Evolutionary conservation across 1,139 yeast species (phyloP).

Genomic region (Candida albicans): DNA sequence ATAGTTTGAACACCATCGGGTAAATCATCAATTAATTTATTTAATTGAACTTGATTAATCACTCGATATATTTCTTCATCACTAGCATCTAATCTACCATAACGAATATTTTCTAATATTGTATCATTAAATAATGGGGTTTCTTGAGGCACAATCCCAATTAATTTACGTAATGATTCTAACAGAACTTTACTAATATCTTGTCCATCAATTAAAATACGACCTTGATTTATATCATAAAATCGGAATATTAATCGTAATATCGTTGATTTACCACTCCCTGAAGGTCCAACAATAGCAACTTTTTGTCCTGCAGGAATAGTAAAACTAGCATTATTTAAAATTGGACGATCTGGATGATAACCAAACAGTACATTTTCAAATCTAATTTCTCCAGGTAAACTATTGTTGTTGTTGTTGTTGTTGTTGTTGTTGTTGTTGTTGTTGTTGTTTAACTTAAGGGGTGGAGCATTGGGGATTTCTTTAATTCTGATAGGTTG

Average conservation of each 20-base stretch:
- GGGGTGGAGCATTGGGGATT: slow-evolving; percentile 58
- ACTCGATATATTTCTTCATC: slow-evolving; percentile 70
- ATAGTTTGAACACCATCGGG: slow-evolving; percentile 85
- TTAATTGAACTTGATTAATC: slow-evolving; percentile 69
- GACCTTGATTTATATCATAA: slow-evolving; percentile 78
- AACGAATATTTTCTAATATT: slow-evolving; percentile 80
- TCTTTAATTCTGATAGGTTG: slow-evolving; percentile 69
- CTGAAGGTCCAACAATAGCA: slow-evolving; percentile 94
- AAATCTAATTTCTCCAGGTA: slow-evolving; percentile 74
- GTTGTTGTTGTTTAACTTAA: slow-evolving; percentile 42
- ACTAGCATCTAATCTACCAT: slow-evolving; percentile 75
- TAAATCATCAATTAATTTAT: slow-evolving; percentile 59
- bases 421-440: too few relatives aligned
- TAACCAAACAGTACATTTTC: slow-evolving; percentile 94
- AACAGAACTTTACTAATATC: slow-evolving; percentile 76
- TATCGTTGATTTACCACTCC: slow-evolving; percentile 93
- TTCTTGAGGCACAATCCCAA: slow-evolving; percentile 98
- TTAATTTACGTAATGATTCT: slow-evolving; percentile 67
- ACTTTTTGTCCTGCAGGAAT: slow-evolving; percentile 91
- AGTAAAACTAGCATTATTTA: slow-evolving; percentile 75
- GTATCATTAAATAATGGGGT: slow-evolving; percentile 94
- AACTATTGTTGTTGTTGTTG: too few relatives aligned
- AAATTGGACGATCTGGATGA: slow-evolving; percentile 82
- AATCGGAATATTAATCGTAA: slow-evolving; percentile 82
- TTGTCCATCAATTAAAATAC: slow-evolving; percentile 85